These are phyloP conservation scores for Pichia sp. DNA, from an alignment of 1,139 yeast genomes.

Conservation along the genomic window DNA sequence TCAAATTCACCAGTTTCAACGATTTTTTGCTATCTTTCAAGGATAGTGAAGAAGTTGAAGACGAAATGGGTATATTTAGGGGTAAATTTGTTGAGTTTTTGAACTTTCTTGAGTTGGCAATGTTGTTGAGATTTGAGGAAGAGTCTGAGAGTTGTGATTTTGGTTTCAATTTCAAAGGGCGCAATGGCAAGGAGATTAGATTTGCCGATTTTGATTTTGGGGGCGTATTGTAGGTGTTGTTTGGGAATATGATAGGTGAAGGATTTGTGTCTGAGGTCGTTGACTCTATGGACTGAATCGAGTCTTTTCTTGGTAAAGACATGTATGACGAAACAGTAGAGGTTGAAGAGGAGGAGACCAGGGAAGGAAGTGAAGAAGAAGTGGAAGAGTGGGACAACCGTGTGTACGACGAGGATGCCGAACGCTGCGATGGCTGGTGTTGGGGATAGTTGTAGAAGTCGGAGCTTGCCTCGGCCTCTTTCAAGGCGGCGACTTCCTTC, in stretches of 20 bases:
- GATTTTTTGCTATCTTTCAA: conserved; percentile 6
- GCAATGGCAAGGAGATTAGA: conserved; percentile 13
- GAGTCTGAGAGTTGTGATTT: not conserved
- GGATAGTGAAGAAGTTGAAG: not conserved
- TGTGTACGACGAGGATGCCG: not conserved
- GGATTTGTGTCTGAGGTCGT: conserved; percentile 21
- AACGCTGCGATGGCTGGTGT: not conserved
- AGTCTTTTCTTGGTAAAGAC: conserved; percentile 16
- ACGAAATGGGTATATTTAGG: conserved; percentile 7
- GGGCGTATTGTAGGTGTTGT: not conserved
- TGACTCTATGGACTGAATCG: conserved; percentile 13
- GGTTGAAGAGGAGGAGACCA: conserved; percentile 18
- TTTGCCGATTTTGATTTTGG: not conserved
- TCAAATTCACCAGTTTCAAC: not conserved
- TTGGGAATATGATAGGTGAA: conserved; percentile 2
- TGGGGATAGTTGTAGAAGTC: not conserved
- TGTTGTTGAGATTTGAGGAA: not conserved
- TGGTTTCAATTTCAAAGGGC: conserved; percentile 18
- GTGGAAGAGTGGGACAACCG: conserved; percentile 8
- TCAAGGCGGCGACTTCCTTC: not conserved
- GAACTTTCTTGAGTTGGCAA: not conserved
- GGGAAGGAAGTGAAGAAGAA: conserved; percentile 18
- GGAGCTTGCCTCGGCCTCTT: not conserved
- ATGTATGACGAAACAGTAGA: conserved; percentile 19
- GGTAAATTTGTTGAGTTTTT: not conserved